These are phyloP conservation scores for Mycosphaerelloides madeirae DNA, from an alignment of 2,329 filamentous ascomycete genomes.

Conservation along the genomic window DNA sequence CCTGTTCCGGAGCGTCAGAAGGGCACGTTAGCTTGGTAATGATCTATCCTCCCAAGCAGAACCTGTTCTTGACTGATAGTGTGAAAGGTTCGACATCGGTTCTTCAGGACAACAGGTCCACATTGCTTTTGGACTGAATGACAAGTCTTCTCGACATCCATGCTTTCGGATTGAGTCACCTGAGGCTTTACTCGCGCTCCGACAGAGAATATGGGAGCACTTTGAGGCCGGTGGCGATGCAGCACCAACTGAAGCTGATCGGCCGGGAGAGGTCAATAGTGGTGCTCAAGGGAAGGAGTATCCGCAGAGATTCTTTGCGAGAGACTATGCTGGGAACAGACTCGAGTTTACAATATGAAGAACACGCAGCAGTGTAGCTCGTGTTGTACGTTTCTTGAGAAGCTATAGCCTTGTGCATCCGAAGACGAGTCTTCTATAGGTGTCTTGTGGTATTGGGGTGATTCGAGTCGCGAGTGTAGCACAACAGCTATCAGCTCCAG, in stretches of 20 bases:
- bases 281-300: constrained; percentile 55
- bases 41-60: background rate
- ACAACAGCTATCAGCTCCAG: no score
- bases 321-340: constrained; percentile 40
- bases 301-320: constrained; percentile 58
- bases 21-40: constrained; percentile 51
- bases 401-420: no score
- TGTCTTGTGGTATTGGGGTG: no score
- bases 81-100: constrained; percentile 51
- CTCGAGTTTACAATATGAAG: constrained; percentile 37
- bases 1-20: constrained; percentile 52
- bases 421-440: no score
- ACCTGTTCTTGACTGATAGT: background rate
- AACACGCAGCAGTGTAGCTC: background rate
- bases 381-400: no score
- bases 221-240: constrained; percentile 44
- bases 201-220: constrained; percentile 50
- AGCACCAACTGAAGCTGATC: constrained; percentile 52
- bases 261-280: constrained; percentile 46
- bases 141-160: constrained; percentile 50
- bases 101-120: constrained; percentile 50
- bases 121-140: constrained; percentile 46
- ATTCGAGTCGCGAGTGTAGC: no score
- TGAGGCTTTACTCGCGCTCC: constrained; percentile 47
- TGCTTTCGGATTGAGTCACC: constrained; percentile 52